phyloP scores from a whole-genome alignment of 495 filamentous ascomycete species.

The Podospora fimiseda region DNA sequence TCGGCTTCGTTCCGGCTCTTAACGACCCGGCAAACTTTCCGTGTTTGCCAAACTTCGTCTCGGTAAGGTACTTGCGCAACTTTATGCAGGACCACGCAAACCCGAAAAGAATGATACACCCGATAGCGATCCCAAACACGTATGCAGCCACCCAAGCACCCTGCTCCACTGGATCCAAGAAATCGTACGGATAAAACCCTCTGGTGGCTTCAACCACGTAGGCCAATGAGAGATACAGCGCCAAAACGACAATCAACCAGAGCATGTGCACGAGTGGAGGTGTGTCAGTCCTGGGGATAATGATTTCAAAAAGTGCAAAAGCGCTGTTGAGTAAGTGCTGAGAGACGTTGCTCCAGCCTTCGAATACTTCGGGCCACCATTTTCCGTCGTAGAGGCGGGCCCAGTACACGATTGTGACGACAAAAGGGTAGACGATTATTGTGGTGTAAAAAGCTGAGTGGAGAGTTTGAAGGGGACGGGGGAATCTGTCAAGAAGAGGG shows the following conservation, averaged over 20 bases:
- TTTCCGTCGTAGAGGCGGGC: conserved; percentile 43
- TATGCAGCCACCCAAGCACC: conserved; percentile 47
- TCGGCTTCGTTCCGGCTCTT: background rate
- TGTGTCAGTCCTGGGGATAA: conserved; percentile 54
- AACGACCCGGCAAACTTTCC: conserved; percentile 36
- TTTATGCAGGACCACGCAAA: conserved; percentile 41
- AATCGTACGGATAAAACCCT: conserved; percentile 68
- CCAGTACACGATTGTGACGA: conserved; percentile 64
- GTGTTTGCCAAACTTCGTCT: conserved; percentile 40
- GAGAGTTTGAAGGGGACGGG: conserved; percentile 54
- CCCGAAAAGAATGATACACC: conserved; percentile 57
- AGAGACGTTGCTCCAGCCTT: conserved; percentile 66
- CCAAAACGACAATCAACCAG: conserved; percentile 55
- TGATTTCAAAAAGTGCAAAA: conserved; percentile 67
- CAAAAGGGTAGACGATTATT: conserved; percentile 61
- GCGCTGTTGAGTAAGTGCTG: conserved; percentile 66
- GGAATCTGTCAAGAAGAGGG: conserved; percentile 56
- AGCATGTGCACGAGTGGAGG: conserved; percentile 53
- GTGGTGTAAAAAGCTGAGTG: conserved; percentile 63
- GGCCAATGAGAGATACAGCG: conserved; percentile 64
- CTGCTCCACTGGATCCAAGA: conserved; percentile 54
- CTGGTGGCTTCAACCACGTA: conserved; percentile 64
- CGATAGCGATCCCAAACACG: conserved; percentile 57
- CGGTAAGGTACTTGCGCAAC: conserved; percentile 45
- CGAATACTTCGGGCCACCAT: conserved; percentile 47